Percentiles rank a stretch among this genome's conserved stretches.
These are phyloP conservation scores for Hirschioporus abietinus DNA, from an alignment of 768 basidiomycete genomes.

Conservation along the genomic window DNA sequence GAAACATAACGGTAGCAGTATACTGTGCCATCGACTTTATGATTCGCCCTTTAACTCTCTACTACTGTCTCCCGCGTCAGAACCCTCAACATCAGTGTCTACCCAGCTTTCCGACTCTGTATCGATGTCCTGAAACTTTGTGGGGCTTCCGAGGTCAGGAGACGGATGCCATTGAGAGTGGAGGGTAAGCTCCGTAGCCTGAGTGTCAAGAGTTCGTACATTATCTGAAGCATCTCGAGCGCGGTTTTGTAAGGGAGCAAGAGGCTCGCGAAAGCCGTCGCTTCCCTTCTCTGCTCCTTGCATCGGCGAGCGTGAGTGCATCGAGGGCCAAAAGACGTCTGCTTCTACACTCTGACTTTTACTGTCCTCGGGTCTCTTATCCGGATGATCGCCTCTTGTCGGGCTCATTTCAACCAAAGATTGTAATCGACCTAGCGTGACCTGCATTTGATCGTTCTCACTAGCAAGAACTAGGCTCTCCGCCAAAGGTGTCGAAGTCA, in stretches of 20 bases:
- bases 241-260: background rate
- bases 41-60: background rate
- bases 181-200: background rate
- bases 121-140: background rate
- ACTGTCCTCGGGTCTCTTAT: background rate
- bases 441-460: background rate
- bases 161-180: background rate
- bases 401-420: background rate
- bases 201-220: background rate
- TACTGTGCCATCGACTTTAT: background rate
- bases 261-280: background rate
- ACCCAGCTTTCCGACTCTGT: slow-evolving; percentile 31
- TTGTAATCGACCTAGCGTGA: background rate
- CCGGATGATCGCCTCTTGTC: background rate
- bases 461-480: background rate
- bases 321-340: slow-evolving; percentile 5
- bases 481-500: background rate
- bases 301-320: background rate
- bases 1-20: background rate
- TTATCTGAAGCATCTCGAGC: background rate
- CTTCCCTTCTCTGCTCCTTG: background rate
- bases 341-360: background rate
- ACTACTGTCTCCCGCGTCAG: slow-evolving; percentile 16
- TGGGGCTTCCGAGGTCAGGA: background rate
- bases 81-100: slow-evolving; percentile 34